phyloP scores from a whole-genome alignment of 768 basidiomycete genomes.

The Suillus subaureus region DNA sequence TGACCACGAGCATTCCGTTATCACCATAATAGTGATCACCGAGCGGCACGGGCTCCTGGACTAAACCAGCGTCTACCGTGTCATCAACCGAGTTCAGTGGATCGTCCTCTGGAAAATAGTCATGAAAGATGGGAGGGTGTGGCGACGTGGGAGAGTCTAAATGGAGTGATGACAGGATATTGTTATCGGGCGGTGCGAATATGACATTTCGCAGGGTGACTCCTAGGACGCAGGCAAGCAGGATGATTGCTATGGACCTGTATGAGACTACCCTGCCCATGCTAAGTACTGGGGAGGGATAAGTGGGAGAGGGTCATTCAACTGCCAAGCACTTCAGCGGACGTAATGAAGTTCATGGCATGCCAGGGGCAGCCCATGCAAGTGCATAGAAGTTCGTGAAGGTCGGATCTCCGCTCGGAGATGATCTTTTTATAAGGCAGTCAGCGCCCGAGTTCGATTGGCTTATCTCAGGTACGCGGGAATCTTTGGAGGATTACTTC shows the following conservation, averaged over 20 bases:
- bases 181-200: not conserved
- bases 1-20: slow-evolving; percentile 37
- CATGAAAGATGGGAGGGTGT: not conserved
- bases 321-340: too few relatives aligned
- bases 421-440: not conserved
- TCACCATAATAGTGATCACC: slow-evolving; percentile 24
- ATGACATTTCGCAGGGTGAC: slow-evolving; percentile 2
- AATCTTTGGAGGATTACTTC: not conserved
- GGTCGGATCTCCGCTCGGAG: not conserved
- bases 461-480: not conserved
- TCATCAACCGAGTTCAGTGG: not conserved
- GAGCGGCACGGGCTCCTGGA: not conserved
- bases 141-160: not conserved
- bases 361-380: not conserved
- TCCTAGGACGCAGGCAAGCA: slow-evolving; percentile 1
- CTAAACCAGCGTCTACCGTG: not conserved
- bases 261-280: slow-evolving; percentile 1
- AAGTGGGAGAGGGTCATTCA: not conserved
- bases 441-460: not conserved
- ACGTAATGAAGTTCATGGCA: not conserved
- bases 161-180: not conserved
- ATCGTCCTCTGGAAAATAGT: not conserved
- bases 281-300: not conserved
- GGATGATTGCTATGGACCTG: not conserved
- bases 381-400: not conserved